These are phyloP conservation scores for Cyclocybe cylindracea DNA, from an alignment of 768 basidiomycete species.

Conservation along the genomic window DNA sequence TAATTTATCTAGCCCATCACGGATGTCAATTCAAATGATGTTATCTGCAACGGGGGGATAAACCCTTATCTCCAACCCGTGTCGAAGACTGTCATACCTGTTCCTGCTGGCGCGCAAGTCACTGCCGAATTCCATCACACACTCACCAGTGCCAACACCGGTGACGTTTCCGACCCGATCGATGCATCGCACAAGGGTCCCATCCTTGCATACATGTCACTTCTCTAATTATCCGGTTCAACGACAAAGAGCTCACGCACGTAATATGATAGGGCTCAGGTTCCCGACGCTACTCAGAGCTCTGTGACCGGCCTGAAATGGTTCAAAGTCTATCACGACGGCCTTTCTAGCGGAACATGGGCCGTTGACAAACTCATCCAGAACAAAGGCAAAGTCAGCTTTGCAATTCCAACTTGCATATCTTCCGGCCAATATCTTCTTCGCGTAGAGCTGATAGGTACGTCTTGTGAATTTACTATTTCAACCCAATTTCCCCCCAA, in stretches of 20 bases:
- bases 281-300: constrained; percentile 54
- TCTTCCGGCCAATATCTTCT: constrained; percentile 19
- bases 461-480: background rate
- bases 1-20: constrained; percentile 42
- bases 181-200: constrained; percentile 53
- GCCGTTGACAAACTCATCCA: constrained; percentile 20
- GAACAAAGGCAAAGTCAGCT: constrained; percentile 18
- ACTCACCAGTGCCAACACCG: constrained; percentile 36
- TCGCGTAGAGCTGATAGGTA: constrained; percentile 20
- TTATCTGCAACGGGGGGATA: constrained; percentile 59
- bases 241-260: no score
- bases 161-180: constrained; percentile 43
- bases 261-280: constrained; percentile 36
- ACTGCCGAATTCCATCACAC: constrained; percentile 53
- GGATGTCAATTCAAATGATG: constrained; percentile 50
- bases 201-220: constrained; percentile 47
- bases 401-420: constrained; percentile 20
- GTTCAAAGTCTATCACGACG: constrained; percentile 21
- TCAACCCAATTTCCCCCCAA: background rate
- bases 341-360: constrained; percentile 14
- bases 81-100: constrained; percentile 40
- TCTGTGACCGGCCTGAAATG: constrained; percentile 24
- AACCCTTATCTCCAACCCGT: constrained; percentile 50
- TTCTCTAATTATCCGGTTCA: background rate
- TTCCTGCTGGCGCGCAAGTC: constrained; percentile 52